Evolutionary conservation across 352 stramenopile species (phyloP), one percentile per base, ranked within the genome.

Genomic region (Phytophthora ramorum): DNA sequence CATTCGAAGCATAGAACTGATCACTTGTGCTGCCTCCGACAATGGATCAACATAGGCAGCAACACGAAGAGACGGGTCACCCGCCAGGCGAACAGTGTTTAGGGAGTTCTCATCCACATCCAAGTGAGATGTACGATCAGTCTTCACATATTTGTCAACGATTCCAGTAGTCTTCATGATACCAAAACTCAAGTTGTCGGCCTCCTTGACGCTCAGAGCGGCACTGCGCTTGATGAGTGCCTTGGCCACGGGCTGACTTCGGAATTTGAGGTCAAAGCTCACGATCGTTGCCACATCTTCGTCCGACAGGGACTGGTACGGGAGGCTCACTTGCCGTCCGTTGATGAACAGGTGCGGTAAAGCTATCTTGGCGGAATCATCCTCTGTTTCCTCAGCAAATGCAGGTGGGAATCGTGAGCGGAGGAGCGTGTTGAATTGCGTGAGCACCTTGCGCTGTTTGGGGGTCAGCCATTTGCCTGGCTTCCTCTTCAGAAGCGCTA

Each of bases 41-140:
- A 98, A 71, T 4, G 96, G 96, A 47, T 99, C 93, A 19, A 99
- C 54, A 43, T 98, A 89, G 0, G 89, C 91, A 38, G 75, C 63
- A 8, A 98, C 81, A 9, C 76, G 57, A 20, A 97, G 66, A 3
- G 76, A 78, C 22, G 75, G 64, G 22, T 91, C 76, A 13, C 81
- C 83, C 5, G 64, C 41, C 7, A 90, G 55, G 5, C 52, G 73
- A 51, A 79, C 61, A 16, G 41, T 62, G 32, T 76, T 79, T n/a
- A 85, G 59, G 8, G 73, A 75, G 13, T 76, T 81, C 7, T 69
- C 62, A 28, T 71, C 65, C 16, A 83, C 32, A 44, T 76, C 51
- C 20, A 92, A 43, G 19, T 64, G 63, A 7, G 69, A 58, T 6
- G 67, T 73, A 9, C 85, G 83, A 38, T 78, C 61, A 4, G 71